phyloP scores from a whole-genome alignment of 352 stramenopile genomes.

The Globisporangium nagaii region DNA sequence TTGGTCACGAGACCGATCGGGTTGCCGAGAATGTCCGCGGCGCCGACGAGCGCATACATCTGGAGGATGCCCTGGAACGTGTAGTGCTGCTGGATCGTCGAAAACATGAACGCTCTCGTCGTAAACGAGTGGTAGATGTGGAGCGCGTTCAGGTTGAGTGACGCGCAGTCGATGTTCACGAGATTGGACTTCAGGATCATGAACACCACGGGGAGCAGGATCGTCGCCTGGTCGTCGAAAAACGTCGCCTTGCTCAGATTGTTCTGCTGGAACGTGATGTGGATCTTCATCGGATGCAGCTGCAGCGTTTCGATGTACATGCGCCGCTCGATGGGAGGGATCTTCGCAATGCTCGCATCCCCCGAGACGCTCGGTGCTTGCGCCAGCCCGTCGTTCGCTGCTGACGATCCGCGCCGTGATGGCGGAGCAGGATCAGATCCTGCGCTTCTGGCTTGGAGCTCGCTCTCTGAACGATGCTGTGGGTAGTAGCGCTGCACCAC shows the following conservation, averaged over 20 bases:
- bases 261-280: conserved; percentile 74
- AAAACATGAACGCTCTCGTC: conserved; percentile 60
- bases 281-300: conserved; percentile 73
- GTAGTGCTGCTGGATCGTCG: conserved; percentile 79
- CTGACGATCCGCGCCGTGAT: neutral
- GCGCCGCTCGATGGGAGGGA: conserved; percentile 37
- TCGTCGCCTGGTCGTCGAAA: conserved; percentile 34
- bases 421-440: neutral
- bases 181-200: conserved; percentile 59
- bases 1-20: conserved; percentile 87
- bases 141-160: conserved; percentile 76
- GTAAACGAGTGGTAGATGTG: conserved; percentile 81
- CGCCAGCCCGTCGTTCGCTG: neutral
- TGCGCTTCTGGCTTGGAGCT: neutral
- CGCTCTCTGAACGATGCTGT: neutral
- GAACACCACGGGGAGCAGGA: conserved; percentile 52
- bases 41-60: conserved; percentile 70
- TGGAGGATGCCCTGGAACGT: conserved; percentile 70
- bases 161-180: conserved; percentile 73
- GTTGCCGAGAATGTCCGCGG: conserved; percentile 85
- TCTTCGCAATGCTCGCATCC: conserved; percentile 11
- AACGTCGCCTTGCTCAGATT: conserved; percentile 34
- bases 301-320: conserved; percentile 86
- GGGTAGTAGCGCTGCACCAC: conserved; percentile 35
- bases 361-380: neutral